These are phyloP conservation scores for Pestalotiopsis sp. DNA, from an alignment of 2,329 filamentous ascomycete genomes.

Conservation along the genomic window DNA sequence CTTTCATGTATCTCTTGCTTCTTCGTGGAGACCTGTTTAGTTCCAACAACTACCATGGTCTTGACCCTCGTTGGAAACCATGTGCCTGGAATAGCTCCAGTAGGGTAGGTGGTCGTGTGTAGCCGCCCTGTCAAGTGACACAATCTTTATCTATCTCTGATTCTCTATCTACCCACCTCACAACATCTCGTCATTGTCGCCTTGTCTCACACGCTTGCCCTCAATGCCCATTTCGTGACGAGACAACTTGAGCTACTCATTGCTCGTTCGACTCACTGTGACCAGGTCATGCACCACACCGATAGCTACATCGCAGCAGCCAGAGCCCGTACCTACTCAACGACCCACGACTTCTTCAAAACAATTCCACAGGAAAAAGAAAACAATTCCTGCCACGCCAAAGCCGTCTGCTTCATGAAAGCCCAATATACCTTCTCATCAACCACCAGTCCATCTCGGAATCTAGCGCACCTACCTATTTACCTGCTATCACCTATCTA, in stretches of 20 bases:
- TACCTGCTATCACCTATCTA: no score
- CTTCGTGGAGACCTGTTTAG: neutral
- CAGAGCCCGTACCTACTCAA: no score
- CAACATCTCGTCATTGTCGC: neutral
- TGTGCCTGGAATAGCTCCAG: neutral
- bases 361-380: no score
- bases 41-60: neutral
- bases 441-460: no score
- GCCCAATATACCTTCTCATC: no score
- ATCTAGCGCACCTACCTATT: no score
- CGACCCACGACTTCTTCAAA: no score
- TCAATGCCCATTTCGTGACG: neutral
- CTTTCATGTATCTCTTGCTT: neutral
- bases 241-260: neutral
- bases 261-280: no score
- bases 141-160: conserved; percentile 1
- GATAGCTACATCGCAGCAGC: no score
- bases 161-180: neutral
- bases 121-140: conserved; percentile 1
- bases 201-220: conserved; percentile 1
- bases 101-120: neutral
- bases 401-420: no score
- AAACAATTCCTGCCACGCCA: no score
- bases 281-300: no score
- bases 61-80: neutral